Evolutionary conservation across 163 green algal species (phyloP).

Genomic region (Scenedesmus sp.): DNA sequence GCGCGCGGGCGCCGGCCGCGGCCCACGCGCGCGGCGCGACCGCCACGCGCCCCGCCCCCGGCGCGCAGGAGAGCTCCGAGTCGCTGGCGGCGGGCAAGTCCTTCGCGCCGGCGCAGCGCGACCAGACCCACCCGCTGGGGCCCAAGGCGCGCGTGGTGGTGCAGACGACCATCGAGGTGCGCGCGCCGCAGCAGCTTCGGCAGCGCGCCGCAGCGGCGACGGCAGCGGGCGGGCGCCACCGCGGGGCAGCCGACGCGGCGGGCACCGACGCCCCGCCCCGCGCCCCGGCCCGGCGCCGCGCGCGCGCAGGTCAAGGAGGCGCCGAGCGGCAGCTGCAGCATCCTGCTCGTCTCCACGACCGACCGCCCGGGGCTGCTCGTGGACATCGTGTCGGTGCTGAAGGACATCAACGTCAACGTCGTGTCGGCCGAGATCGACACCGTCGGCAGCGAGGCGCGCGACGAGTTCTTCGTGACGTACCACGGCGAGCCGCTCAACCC

Average conservation of each 20-base stretch:
- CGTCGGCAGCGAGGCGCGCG: constrained; percentile 69
- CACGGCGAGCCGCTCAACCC: constrained; percentile 86
- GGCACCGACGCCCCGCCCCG: neutral
- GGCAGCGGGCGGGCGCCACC: neutral
- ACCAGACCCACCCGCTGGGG: constrained; percentile 60
- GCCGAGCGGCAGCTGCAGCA: constrained; percentile 57
- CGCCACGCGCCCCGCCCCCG: too few species aligned
- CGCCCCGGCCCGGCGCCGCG: neutral
- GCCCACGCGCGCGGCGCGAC: neutral
- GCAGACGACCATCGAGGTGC: constrained; percentile 77
- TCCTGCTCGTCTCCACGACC: constrained; percentile 62
- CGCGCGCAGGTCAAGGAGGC: too few species aligned
- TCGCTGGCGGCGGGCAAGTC: constrained; percentile 44
- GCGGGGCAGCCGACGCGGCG: neutral
- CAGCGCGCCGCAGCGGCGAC: too few species aligned
- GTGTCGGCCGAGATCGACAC: constrained; percentile 95
- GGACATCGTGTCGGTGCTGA: constrained; percentile 81
- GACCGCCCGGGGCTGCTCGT: constrained; percentile 90
- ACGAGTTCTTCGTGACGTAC: constrained; percentile 95
- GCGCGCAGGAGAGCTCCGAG: constrained; percentile 46
- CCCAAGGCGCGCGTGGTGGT: constrained; percentile 54
- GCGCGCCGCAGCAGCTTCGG: too few species aligned
- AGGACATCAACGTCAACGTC: constrained; percentile 96
- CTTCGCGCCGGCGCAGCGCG: constrained; percentile 36
- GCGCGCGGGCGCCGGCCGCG: too few species aligned